Conservation (phyloP, 305 asterid species). For the Rubia tinctorum region DNA sequence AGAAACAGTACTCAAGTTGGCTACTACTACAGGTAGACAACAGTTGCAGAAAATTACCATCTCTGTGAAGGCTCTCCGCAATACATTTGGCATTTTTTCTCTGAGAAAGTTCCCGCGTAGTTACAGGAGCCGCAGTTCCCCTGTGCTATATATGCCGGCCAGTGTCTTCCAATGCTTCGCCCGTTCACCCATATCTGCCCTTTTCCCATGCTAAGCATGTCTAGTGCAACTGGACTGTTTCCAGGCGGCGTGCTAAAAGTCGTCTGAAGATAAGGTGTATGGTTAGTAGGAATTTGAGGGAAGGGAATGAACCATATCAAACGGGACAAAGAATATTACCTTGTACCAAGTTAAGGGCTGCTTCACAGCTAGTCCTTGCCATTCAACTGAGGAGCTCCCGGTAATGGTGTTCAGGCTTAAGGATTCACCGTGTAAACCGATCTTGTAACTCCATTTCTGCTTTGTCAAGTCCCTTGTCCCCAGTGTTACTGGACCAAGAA, state of each 20-base stretch:
- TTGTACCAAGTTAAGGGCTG: conserved; percentile 92
- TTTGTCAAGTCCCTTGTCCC: conserved; percentile 72
- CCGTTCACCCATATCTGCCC: conserved; percentile 43
- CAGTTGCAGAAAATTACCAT: conserved; percentile 42
- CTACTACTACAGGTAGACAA: neutral
- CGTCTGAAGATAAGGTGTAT: conserved; percentile 21
- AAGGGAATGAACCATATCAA: neutral
- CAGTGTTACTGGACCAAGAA: conserved; percentile 82
- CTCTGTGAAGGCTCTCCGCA: conserved; percentile 86
- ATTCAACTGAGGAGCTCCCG: conserved; percentile 76
- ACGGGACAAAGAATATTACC: conserved; percentile 34
- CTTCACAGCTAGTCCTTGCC: conserved; percentile 61
- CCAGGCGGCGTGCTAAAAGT: conserved; percentile 37
- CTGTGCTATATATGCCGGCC: conserved; percentile 58
- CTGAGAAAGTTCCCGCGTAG: conserved; percentile 63
- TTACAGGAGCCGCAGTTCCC: conserved; percentile 64
- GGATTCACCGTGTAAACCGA: conserved; percentile 75
- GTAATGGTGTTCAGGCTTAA: conserved; percentile 37
- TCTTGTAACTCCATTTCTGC: conserved; percentile 90
- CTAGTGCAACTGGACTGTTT: conserved; percentile 35
- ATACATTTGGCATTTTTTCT: conserved; percentile 60
- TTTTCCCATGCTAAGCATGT: conserved; percentile 38
- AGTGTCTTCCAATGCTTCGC: conserved; percentile 36
- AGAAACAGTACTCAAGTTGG: neutral
- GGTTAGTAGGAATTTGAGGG: neutral